Evolutionary conservation across 2,329 filamentous ascomycete species (phyloP).

Genomic region (Aspergillus glaucus): DNA sequence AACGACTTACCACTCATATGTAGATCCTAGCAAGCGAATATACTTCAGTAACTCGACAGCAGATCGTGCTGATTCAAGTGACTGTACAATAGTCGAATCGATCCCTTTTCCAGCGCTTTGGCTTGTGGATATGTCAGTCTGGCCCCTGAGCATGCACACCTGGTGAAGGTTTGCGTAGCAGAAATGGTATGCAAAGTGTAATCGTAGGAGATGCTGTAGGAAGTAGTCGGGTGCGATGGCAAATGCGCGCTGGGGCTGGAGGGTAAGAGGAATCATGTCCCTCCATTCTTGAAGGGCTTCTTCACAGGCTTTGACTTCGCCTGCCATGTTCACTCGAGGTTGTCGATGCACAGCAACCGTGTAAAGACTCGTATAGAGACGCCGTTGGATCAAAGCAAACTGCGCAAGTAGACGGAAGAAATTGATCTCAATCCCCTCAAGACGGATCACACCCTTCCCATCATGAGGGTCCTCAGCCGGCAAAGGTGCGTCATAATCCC

Average conservation of each 20-base stretch:
- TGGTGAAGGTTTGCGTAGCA: conserved; percentile 14
- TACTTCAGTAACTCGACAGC: conserved; percentile 3
- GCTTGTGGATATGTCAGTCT: neutral
- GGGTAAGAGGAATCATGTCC: neutral
- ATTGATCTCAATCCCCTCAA: conserved; percentile 7
- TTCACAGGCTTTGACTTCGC: conserved; percentile 7
- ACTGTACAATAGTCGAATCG: neutral
- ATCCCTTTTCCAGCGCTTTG: neutral
- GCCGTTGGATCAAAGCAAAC: conserved; percentile 11
- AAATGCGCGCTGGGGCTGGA: conserved; percentile 5
- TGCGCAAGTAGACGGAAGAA: conserved; percentile 10
- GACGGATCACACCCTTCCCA: conserved; percentile 5
- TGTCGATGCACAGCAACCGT: conserved; percentile 1
- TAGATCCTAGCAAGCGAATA: conserved; percentile 1
- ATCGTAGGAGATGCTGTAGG: conserved; percentile 9
- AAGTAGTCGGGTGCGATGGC: neutral
- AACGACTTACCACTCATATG: neutral
- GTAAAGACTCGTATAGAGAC: conserved; percentile 8
- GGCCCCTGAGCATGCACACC: conserved; percentile 1
- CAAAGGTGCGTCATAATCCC: conserved; percentile 12
- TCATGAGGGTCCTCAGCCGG: conserved; percentile 6
- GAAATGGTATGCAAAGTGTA: conserved; percentile 12
- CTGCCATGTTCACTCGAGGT: neutral
- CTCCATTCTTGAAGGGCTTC: conserved; percentile 9
- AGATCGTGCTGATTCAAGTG: conserved; percentile 7